Conservation (phyloP, 106 monocot genomes). For the Triglochin maritima region DNA sequence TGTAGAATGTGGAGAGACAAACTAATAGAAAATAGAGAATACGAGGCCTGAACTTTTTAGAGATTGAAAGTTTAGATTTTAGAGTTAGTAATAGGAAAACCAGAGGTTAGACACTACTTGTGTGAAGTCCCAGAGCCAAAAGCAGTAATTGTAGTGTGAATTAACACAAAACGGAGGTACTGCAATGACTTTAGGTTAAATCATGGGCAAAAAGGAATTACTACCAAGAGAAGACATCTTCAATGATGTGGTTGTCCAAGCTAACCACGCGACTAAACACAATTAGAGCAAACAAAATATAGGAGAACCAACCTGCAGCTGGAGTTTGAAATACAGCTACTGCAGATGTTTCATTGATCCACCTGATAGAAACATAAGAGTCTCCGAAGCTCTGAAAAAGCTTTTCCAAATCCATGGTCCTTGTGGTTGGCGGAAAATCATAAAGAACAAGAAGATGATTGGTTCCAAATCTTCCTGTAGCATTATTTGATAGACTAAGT, state of each 20-base stretch:
- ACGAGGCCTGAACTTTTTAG: no score
- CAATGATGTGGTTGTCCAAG: no score
- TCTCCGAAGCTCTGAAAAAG: conserved; percentile 42
- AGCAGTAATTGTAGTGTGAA: neutral
- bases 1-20: neutral
- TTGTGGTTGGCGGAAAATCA: conserved; percentile 57
- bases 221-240: neutral
- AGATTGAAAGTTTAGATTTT: no score
- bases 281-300: no score
- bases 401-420: conserved; percentile 64
- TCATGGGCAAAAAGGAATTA: neutral
- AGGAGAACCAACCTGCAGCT: conserved; percentile 32
- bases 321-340: conserved; percentile 83
- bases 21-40: neutral
- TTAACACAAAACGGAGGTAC: neutral
- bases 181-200: neutral
- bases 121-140: neutral
- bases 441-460: conserved; percentile 71
- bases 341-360: conserved; percentile 78
- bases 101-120: neutral
- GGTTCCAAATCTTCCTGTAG: conserved; percentile 40
- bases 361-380: conserved; percentile 55
- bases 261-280: no score
- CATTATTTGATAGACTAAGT: neutral
- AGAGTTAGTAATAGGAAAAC: neutral